These are phyloP conservation scores for Ophiostoma himal-ulmi DNA, from an alignment of 2,329 filamentous ascomycete species.

Conservation along the genomic window DNA sequence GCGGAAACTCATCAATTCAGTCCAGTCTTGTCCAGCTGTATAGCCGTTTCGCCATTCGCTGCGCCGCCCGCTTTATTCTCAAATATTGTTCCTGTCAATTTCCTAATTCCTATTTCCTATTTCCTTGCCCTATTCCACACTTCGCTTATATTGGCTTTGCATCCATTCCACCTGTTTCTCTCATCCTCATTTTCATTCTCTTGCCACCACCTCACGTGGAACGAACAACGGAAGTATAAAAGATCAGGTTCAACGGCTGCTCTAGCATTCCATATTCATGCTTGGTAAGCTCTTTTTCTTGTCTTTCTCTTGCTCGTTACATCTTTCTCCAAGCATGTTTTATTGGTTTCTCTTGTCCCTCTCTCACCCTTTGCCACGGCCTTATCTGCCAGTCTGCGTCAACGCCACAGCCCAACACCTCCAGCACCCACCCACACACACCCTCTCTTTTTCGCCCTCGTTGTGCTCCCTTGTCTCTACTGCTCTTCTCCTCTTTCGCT, in stretches of 20 bases:
- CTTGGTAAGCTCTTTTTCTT: background rate
- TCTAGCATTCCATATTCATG: background rate
- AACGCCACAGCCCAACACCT: background rate
- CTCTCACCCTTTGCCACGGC: background rate
- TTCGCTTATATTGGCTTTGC: constrained; percentile 1
- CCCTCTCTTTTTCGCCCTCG: background rate
- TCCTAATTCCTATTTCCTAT: background rate
- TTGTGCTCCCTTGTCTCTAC: constrained; percentile 3
- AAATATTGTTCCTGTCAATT: background rate
- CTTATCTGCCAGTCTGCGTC: background rate
- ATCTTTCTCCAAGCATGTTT: background rate
- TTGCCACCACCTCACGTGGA: background rate
- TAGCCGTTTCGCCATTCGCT: background rate
- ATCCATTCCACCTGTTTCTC: background rate
- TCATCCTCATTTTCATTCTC: background rate
- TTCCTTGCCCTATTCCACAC: background rate
- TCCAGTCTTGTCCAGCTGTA: background rate
- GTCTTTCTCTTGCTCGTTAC: background rate
- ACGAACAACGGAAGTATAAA: background rate
- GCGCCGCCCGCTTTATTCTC: background rate
- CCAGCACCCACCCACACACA: background rate
- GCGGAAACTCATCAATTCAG: background rate
- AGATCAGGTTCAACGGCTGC: background rate
- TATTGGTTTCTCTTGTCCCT: too few species aligned
- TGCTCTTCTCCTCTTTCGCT: background rate